Percentiles rank a stretch among this genome's conserved stretches.
Evolutionary conservation across 805 yeast species (phyloP).

Genomic region (Metahyphopichia silvanorum): DNA sequence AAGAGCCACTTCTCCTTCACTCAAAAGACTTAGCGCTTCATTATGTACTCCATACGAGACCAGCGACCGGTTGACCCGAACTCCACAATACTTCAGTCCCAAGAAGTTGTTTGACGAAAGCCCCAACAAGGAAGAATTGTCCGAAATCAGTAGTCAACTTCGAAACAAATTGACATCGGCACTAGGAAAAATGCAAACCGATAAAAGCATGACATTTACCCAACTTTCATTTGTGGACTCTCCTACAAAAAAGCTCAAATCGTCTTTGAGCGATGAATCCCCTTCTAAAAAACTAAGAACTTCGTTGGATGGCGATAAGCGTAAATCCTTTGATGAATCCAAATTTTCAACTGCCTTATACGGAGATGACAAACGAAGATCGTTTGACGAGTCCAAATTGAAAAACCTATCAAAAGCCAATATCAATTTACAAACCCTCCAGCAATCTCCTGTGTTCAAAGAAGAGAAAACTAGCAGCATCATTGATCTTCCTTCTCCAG

Average conservation of each 20-base stretch:
- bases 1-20: conserved; percentile 29
- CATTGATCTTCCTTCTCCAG: conserved; percentile 23
- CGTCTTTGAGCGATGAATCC: conserved; percentile 1
- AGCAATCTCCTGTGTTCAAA: conserved; percentile 26
- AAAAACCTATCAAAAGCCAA: conserved; percentile 25
- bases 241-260: conserved; percentile 21
- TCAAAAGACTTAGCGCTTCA: no score
- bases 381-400: no score
- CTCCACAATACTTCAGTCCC: conserved; percentile 39
- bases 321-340: no score
- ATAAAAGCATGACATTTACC: conserved; percentile 25
- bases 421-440: conserved; percentile 35
- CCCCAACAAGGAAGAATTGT: conserved; percentile 26
- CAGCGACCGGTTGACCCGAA: no score
- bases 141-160: conserved; percentile 37
- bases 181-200: conserved; percentile 33
- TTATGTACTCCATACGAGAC: no score
- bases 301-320: no score
- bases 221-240: conserved; percentile 25
- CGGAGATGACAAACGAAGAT: conserved; percentile 1
- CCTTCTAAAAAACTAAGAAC: background rate
- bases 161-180: conserved; percentile 38
- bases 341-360: conserved; percentile 19
- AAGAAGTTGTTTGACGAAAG: conserved; percentile 30
- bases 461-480: conserved; percentile 1